phyloP scores from a whole-genome alignment of 2,329 filamentous ascomycete species.

The Gyromitra esculenta region DNA sequence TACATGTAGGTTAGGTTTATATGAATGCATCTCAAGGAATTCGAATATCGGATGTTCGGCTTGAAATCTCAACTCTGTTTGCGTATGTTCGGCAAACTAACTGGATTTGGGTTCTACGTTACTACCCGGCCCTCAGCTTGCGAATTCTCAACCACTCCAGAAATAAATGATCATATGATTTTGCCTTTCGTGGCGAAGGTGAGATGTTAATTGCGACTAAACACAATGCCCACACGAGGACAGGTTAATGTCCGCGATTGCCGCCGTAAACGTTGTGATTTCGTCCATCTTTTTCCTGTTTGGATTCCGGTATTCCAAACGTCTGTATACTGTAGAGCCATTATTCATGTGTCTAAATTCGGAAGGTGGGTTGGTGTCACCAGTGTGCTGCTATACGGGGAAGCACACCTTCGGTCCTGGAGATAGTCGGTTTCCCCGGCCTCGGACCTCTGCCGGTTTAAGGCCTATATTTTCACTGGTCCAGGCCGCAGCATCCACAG shows the following conservation, averaged over 20 bases:
- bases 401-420: background rate
- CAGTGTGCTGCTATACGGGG: background rate
- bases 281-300: constrained; percentile 41
- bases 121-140: background rate
- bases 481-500: constrained; percentile 20
- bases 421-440: constrained; percentile 30
- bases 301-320: constrained; percentile 23
- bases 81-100: background rate
- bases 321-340: constrained; percentile 14
- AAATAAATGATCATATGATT: constrained; percentile 39
- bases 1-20: background rate
- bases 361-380: constrained; percentile 38
- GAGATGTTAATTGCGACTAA: constrained; percentile 34
- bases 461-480: constrained; percentile 31
- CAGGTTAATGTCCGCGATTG: constrained; percentile 39
- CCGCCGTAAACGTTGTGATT: constrained; percentile 36
- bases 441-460: constrained; percentile 45
- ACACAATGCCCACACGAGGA: constrained; percentile 16
- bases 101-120: background rate
- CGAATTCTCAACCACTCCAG: background rate
- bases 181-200: constrained; percentile 22
- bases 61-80: background rate
- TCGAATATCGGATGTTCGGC: constrained; percentile 5
- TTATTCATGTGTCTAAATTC: constrained; percentile 25
- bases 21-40: constrained; percentile 11